phyloP scores from a whole-genome alignment of 352 stramenopile genomes.

The Achlya hypogyna region DNA sequence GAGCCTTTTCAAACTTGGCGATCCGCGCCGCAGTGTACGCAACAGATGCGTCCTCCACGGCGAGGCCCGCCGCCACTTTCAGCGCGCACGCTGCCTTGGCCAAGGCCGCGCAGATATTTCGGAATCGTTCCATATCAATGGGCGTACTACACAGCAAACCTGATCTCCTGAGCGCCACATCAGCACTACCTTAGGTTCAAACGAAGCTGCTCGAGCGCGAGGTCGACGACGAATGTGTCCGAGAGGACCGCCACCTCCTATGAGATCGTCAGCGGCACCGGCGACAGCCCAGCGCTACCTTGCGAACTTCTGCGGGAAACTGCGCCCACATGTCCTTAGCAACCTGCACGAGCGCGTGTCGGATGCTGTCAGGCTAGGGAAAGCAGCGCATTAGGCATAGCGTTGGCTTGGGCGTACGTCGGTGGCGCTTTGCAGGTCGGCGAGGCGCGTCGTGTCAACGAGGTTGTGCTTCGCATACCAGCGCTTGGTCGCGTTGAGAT shows the following conservation, averaged over 20 bases:
- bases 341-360: constrained; percentile 32
- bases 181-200: not conserved
- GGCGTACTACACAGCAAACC: constrained; percentile 11
- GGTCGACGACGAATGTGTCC: constrained; percentile 56
- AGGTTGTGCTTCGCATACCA: constrained; percentile 75
- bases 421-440: constrained; percentile 41
- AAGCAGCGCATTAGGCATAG: too few relatives aligned
- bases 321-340: constrained; percentile 49
- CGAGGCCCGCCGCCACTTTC: constrained; percentile 35
- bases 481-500: constrained; percentile 39
- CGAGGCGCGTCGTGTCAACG: constrained; percentile 60
- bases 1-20: constrained; percentile 20
- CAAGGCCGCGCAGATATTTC: constrained; percentile 43
- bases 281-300: not conserved
- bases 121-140: constrained; percentile 56
- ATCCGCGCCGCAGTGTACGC: constrained; percentile 23
- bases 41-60: constrained; percentile 33
- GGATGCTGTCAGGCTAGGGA: constrained; percentile 29
- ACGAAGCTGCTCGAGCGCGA: constrained; percentile 35
- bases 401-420: not conserved
- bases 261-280: not conserved
- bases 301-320: constrained; percentile 31
- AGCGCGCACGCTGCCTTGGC: constrained; percentile 46
- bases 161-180: too few relatives aligned
- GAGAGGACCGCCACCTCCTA: constrained; percentile 43